phyloP scores from a whole-genome alignment of 2,329 filamentous ascomycete genomes.

The Ophiocordyceps camponoti-rufipedis region DNA sequence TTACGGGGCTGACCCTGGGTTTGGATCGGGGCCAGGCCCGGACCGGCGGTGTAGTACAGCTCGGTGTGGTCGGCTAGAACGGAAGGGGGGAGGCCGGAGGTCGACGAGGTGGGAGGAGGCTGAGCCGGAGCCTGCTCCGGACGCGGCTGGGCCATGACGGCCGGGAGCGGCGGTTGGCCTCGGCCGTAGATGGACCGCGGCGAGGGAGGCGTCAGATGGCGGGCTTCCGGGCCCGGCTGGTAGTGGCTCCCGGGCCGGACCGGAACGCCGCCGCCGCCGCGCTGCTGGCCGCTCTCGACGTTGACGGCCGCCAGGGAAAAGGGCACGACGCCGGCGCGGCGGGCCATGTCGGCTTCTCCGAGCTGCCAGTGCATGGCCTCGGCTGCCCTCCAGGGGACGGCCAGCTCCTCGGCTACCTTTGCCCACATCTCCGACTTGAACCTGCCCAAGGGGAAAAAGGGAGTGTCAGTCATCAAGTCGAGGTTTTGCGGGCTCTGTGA shows the following conservation, averaged over 20 bases:
- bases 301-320: constrained; percentile 51
- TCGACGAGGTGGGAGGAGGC: not conserved
- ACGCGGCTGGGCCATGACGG: not conserved
- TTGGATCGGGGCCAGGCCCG: constrained; percentile 35
- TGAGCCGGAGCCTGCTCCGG: too few species aligned
- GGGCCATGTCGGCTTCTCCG: constrained; percentile 84
- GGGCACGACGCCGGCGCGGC: constrained; percentile 73
- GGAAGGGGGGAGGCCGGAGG: constrained; percentile 5
- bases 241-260: constrained; percentile 20
- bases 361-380: constrained; percentile 98
- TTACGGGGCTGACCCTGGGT: constrained; percentile 18
- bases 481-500: too few species aligned
- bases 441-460: constrained; percentile 30
- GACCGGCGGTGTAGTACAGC: constrained; percentile 15
- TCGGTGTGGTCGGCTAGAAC: constrained; percentile 14
- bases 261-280: constrained; percentile 14
- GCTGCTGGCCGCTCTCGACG: constrained; percentile 22
- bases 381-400: constrained; percentile 82
- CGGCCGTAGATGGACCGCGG: constrained; percentile 22
- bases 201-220: constrained; percentile 23
- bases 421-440: constrained; percentile 98
- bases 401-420: constrained; percentile 88
- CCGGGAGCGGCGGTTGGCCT: not conserved
- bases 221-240: constrained; percentile 15
- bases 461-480: too few species aligned